phyloP scores from a whole-genome alignment of 805 yeast species.

The Zygoascus bituminiphila region DNA sequence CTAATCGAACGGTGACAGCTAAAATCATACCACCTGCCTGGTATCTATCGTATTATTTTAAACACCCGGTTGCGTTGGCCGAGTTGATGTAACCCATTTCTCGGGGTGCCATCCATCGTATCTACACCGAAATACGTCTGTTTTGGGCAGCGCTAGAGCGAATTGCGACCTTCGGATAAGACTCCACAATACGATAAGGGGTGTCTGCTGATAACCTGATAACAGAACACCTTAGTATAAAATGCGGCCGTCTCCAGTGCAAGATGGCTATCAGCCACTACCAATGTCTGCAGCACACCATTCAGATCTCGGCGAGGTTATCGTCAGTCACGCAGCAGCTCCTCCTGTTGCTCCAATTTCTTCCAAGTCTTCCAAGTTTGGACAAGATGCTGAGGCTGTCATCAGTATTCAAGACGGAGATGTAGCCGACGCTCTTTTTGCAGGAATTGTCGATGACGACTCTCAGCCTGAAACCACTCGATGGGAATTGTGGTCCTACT shows the following conservation, averaged over 20 bases:
- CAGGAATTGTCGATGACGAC: conserved; percentile 4
- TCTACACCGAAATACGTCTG: too few species aligned
- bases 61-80: too few species aligned
- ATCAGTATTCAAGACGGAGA: not conserved
- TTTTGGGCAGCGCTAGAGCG: not conserved
- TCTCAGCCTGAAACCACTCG: conserved; percentile 10
- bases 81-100: too few species aligned
- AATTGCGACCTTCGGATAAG: not conserved
- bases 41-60: too few species aligned
- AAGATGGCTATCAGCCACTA: not conserved
- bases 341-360: not conserved
- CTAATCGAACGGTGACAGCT: too few species aligned
- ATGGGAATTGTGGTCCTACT: conserved; percentile 11
- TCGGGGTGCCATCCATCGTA: too few species aligned
- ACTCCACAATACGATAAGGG: too few species aligned
- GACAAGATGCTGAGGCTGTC: not conserved
- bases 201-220: not conserved
- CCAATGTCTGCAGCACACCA: not conserved
- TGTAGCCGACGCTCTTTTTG: conserved; percentile 2
- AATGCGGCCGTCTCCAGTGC: not conserved
- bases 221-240: not conserved
- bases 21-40: too few species aligned
- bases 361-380: too few species aligned
- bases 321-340: not conserved
- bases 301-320: not conserved